Base-by-base conservation (phyloP, 2,329 filamentous ascomycete species). In the Sporothrix brasiliensis region DNA sequence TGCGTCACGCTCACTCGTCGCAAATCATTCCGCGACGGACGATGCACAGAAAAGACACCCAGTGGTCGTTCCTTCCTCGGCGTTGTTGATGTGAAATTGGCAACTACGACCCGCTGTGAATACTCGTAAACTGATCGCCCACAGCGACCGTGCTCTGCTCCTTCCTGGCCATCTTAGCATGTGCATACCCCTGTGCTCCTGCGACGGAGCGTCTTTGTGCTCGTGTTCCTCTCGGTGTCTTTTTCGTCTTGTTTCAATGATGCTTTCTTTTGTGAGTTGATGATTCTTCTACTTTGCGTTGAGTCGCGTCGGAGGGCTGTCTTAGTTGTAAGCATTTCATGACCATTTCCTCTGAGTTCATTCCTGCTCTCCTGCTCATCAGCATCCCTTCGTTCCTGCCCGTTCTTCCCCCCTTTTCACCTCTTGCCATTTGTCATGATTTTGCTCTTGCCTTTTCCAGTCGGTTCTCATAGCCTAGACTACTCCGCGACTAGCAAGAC, bases 161-260 rank as follows among this genome's bases (percentile, higher is more conserved):
- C 67, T 21, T 44, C 34, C 53, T 50, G 9, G 2, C 30, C n/a
- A 24, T 50, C 16, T 56, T 56, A 4, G 44, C 54, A 34, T 11
- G 72, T 67, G 69, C 69, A 56, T 41, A 39, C 44, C 60, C 67
- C 53, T 68, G 47, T 72, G 69, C 69, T 67, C 49, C 54, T 73
- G 3, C 27, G 27, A 30, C 4, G 27, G 3, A 4, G 27, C 3
- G 27, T 24, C 34, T 21, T 4, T 41, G 3, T 16, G 5, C 13
- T 3, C 5, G 30, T 60, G 56, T 54, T 54, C 52, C 19, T 30
- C 56, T 58, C 21, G 9, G 34, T 60, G 34, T 27, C 39, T 50
- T 50, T 21, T 50, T 21, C 49, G 19, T 50, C 19, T 50, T 50
- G 9, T 44, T 44, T 44, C 1, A 16, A 11, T 44, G 11, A 44